Percentiles rank a stretch among this genome's conserved stretches.
phyloP scores from a whole-genome alignment of 228 moss, liverwort and hornwort species.

The Sphagnum magellanicum region DNA sequence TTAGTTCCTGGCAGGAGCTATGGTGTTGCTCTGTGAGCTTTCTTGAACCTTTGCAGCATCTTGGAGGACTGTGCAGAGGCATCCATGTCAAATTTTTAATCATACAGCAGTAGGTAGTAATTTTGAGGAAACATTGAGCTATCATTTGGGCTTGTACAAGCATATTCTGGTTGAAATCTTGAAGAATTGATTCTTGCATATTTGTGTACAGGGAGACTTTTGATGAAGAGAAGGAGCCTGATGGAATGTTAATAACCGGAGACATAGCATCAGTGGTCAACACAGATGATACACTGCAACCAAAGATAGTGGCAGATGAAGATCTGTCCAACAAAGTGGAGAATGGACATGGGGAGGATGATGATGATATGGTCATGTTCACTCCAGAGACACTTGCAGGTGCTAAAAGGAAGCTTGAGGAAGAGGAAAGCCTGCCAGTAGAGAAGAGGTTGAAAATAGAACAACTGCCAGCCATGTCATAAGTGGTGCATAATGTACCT shows the following conservation, averaged over 20 bases:
- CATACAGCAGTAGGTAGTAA: too few species aligned
- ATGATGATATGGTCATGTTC: conserved; percentile 46
- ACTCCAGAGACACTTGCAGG: conserved; percentile 28
- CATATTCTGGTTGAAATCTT: too few species aligned
- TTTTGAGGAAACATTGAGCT: too few species aligned
- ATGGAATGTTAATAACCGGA: conserved; percentile 66
- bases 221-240: conserved; percentile 73
- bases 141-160: too few species aligned
- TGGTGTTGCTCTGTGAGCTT: background rate
- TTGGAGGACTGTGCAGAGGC: too few species aligned
- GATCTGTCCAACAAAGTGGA: conserved; percentile 17
- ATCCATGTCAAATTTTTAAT: too few species aligned
- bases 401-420: conserved; percentile 41
- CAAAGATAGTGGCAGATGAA: conserved; percentile 9
- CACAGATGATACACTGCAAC: conserved; percentile 17
- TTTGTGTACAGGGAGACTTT: conserved; percentile 55
- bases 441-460: conserved; percentile 42
- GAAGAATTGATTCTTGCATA: too few species aligned
- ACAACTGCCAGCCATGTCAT: too few species aligned
- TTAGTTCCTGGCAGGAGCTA: too few species aligned
- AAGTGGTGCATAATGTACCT: too few species aligned
- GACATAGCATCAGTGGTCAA: conserved; percentile 32
- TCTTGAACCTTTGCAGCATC: background rate
- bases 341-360: conserved; percentile 51
- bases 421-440: conserved; percentile 24